Percentiles rank a stretch among this genome's conserved stretches.
Evolutionary conservation across 176 grass and related monocot genomes (phyloP).

Genomic region (Juncus inflexus): DNA sequence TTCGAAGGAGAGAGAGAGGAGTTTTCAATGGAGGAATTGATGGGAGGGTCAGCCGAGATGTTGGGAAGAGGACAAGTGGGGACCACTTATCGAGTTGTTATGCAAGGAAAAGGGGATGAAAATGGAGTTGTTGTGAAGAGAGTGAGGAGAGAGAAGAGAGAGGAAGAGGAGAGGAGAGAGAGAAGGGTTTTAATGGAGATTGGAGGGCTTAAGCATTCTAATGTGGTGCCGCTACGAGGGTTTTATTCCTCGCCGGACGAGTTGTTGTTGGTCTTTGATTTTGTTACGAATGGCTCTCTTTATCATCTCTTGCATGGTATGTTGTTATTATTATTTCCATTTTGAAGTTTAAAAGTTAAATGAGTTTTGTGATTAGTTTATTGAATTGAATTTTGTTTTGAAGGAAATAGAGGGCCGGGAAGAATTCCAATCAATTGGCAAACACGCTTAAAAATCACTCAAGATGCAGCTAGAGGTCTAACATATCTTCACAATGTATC

Average conservation of each 20-base stretch:
- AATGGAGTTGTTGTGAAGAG: conserved; percentile 56
- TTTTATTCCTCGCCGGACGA: conserved; percentile 64
- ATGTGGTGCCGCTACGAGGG: conserved; percentile 54
- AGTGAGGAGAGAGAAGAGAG: conserved; percentile 54
- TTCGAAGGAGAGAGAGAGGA: conserved; percentile 58
- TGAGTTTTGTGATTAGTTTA: conserved; percentile 6
- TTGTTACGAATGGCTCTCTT: conserved; percentile 65
- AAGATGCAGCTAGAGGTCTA: conserved; percentile 71
- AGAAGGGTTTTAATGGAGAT: conserved; percentile 56
- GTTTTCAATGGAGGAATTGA: conserved; percentile 61
- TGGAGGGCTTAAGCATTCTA: conserved; percentile 67
- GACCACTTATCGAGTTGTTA: conserved; percentile 74
- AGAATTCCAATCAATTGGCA: conserved; percentile 62
- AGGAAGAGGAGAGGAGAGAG: conserved; percentile 42
- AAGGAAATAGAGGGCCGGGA: conserved; percentile 77
- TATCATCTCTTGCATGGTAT: conserved; percentile 62
- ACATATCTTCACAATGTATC: conserved; percentile 60
- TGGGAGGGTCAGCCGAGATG: conserved; percentile 88
- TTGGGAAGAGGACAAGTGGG: conserved; percentile 66
- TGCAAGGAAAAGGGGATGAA: conserved; percentile 36
- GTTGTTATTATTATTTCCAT: background rate
- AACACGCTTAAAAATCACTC: conserved; percentile 67
- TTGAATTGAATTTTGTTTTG: conserved; percentile 1
- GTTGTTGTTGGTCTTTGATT: conserved; percentile 82
- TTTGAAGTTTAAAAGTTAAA: background rate